phyloP scores from a whole-genome alignment of 1,284 basidiomycete species.

The Heterobasidion annosum region DNA sequence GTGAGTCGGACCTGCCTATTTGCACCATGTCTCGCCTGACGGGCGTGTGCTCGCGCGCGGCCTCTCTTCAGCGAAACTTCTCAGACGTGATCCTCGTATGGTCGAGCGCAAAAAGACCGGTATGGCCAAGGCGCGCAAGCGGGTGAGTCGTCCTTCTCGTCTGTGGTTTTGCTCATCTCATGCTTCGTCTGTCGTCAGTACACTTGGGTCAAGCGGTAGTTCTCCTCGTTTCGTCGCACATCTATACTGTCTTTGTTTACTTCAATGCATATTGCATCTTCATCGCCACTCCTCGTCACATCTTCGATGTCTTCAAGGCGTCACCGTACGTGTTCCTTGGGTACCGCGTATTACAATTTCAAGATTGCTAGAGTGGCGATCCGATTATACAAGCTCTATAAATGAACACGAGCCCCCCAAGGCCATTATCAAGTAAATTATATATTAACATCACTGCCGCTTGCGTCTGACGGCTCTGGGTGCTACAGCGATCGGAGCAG shows the following conservation, averaged over 20 bases:
- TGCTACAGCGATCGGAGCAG: no score
- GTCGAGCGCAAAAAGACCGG: slow-evolving; percentile 98
- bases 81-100: slow-evolving; percentile 92
- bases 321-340: no score
- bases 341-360: no score
- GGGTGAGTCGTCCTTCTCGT: slow-evolving; percentile 42
- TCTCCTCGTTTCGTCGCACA: background rate
- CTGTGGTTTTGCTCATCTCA: background rate
- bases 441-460: no score
- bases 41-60: background rate
- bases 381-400: no score
- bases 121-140: slow-evolving; percentile 85
- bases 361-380: no score
- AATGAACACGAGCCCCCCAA: no score
- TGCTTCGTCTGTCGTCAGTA: slow-evolving; percentile 38
- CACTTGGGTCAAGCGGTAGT: slow-evolving; percentile 92
- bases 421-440: no score
- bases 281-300: no score
- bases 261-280: background rate
- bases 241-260: background rate
- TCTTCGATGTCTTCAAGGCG: no score
- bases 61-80: slow-evolving; percentile 59
- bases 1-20: slow-evolving; percentile 27
- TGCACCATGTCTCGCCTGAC: background rate
- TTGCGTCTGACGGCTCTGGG: no score